Evolutionary conservation across 2,329 filamentous ascomycete genomes (phyloP).

Genomic region (Daldinia eschscholtzii): DNA sequence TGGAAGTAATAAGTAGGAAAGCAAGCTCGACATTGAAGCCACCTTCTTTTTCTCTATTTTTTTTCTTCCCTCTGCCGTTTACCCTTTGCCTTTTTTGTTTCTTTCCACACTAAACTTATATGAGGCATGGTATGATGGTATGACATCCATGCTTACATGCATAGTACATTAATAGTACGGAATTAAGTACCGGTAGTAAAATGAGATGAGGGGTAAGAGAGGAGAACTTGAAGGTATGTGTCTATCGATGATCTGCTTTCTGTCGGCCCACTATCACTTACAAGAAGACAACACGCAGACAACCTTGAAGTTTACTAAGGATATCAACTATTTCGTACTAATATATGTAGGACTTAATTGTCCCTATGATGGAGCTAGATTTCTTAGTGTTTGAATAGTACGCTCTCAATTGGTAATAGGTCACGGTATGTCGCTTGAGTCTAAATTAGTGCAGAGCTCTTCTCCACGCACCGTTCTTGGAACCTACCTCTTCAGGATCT

Average conservation of each 20-base stretch:
- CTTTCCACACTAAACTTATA: constrained; percentile 24
- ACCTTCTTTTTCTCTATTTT: constrained; percentile 16
- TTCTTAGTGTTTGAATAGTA: constrained; percentile 11
- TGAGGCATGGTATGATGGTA: constrained; percentile 9
- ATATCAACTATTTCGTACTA: neutral
- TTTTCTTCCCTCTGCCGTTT: neutral
- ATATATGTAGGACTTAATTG: neutral
- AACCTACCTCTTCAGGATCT: constrained; percentile 8
- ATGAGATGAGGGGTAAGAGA: constrained; percentile 41
- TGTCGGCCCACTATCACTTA: constrained; percentile 19
- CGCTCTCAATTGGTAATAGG: neutral
- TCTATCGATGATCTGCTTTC: constrained; percentile 31
- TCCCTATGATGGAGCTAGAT: neutral
- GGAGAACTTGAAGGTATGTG: constrained; percentile 28
- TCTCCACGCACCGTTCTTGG: constrained; percentile 5
- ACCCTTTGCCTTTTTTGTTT: constrained; percentile 10
- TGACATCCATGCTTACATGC: constrained; percentile 21
- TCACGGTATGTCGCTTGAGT: constrained; percentile 3
- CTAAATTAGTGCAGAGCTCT: constrained; percentile 14
- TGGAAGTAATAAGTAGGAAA: constrained; percentile 2
- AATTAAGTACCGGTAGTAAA: constrained; percentile 34
- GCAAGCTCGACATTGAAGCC: constrained; percentile 14
- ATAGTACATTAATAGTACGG: constrained; percentile 16
- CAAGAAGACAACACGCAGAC: neutral
- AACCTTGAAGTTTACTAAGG: neutral